Percentiles rank a stretch among this genome's conserved stretches.
phyloP scores from a whole-genome alignment of 257 asterid species.

The Nicotiana undulata region DNA sequence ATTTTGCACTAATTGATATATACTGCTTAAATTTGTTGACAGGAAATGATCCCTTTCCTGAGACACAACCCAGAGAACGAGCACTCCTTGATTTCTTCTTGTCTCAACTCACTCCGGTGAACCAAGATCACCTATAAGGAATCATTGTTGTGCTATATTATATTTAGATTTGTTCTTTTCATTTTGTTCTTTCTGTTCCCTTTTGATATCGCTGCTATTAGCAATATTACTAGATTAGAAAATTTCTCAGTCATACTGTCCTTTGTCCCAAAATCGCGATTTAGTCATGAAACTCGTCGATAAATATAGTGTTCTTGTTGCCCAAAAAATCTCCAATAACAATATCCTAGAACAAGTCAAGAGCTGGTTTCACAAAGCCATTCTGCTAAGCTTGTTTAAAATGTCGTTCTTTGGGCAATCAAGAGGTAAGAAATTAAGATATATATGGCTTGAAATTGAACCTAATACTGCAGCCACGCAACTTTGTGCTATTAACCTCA shows the following conservation, averaged over 20 bases:
- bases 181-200: not conserved
- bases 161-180: not conserved
- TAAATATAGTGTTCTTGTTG: not conserved
- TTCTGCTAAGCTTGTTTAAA: too few species aligned
- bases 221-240: not conserved
- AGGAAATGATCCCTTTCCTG: conserved; percentile 46
- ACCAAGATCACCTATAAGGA: conserved; percentile 31
- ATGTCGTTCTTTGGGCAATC: too few species aligned
- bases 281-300: not conserved
- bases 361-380: too few species aligned
- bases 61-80: conserved; percentile 53
- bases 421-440: too few species aligned
- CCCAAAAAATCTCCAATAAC: not conserved
- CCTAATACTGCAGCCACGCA: too few species aligned
- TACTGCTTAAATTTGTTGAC: not conserved
- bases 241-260: not conserved
- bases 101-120: conserved; percentile 54
- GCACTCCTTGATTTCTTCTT: conserved; percentile 58
- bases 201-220: not conserved
- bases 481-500: too few species aligned
- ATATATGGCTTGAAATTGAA: too few species aligned
- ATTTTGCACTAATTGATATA: not conserved
- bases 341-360: too few species aligned
- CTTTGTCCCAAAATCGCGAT: not conserved
- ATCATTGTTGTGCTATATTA: not conserved